Evolutionary conservation across 768 basidiomycete genomes (phyloP).

Genomic region (Agrocybe praecox): DNA sequence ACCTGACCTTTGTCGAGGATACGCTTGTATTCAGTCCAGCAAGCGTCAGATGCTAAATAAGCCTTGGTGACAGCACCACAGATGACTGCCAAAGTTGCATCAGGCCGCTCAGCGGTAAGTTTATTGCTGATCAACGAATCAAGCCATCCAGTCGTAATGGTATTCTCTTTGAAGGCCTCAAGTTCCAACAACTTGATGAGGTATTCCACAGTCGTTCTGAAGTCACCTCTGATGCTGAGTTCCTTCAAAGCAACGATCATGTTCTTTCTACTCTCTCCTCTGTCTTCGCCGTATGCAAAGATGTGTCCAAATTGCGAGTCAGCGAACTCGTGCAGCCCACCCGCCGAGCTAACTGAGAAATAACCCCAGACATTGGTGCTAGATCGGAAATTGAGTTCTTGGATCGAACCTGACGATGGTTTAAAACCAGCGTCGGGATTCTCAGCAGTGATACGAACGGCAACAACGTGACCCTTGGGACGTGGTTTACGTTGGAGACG

Average conservation of each 20-base stretch:
- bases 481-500: conserved; percentile 91
- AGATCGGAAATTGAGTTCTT: conserved; percentile 99
- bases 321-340: conserved; percentile 98
- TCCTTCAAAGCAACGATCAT: conserved; percentile 99
- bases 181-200: conserved; percentile 97
- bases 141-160: conserved; percentile 98
- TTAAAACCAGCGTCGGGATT: conserved; percentile 99
- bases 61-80: conserved; percentile 97
- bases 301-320: conserved; percentile 99
- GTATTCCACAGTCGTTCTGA: conserved; percentile 98
- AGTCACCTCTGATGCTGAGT: conserved; percentile 97
- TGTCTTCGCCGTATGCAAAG: conserved; percentile 97
- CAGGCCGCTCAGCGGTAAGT: conserved; percentile 96
- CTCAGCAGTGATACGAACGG: conserved; percentile 98
- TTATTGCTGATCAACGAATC: conserved; percentile 97
- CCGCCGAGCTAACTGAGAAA: conserved; percentile 94
- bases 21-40: conserved; percentile 91
- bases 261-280: conserved; percentile 93
- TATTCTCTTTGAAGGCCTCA: conserved; percentile 95
- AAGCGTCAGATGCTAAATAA: conserved; percentile 85
- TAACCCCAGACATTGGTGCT: conserved; percentile 99
- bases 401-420: conserved; percentile 94
- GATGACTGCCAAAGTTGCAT: conserved; percentile 88
- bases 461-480: conserved; percentile 98
- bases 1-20: conserved; percentile 98